Base-by-base conservation (phyloP, 2,329 filamentous ascomycete genomes). In the Colletotrichum acutatum region DNA sequence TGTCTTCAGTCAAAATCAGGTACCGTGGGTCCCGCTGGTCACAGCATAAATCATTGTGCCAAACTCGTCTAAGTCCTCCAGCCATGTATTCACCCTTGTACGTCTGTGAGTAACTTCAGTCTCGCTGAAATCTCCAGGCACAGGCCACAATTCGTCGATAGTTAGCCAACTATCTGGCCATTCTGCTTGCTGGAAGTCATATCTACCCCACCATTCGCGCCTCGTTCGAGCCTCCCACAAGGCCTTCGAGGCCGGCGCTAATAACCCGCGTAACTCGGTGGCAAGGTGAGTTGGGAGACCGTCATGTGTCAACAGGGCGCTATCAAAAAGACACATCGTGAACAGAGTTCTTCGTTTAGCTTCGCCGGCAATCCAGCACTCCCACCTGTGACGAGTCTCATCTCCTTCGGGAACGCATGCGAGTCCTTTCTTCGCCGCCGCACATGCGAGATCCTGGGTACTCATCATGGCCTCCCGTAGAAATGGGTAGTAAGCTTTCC, bases 301-400 rank as follows among this genome's bases (percentile, higher is more conserved):
- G 5, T 87, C 81, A 9, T 84, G 79, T 0, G 83, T 76, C 1
- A 84, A 83, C 7, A 89, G 83, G 0, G 88, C 77, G 54, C 84
- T 88, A 70, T 88, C 87, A 56, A 90, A 85, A 3, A 90, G 78
- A 67, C 89, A 90, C 83, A 89, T 86, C 0, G 82, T 81, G 70
- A 83, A 89, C 0, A 90, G 72, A 0, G 86, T 85, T 4, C 89
- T 83, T 2, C 88, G 82, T 72, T 89, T 90, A 0, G 88, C 82
- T 56, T 88, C 86, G 0, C 84, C 84, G 0, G 88, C 77, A 5
- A 89, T 84, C 89, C 89, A 90, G 1, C 82, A 79, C 69, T 89
- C 87, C 88, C 88, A 89, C 7, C 67, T 78, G 0, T 88, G 88
- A 2, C 83, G 82, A 0, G 76, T 71, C 0, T 78, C 78, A 2